Percentiles rank a stretch among this genome's conserved stretches.
These are phyloP conservation scores for Alliaria petiolata DNA, from an alignment of 345 rosid genomes.

Conservation along the genomic window DNA sequence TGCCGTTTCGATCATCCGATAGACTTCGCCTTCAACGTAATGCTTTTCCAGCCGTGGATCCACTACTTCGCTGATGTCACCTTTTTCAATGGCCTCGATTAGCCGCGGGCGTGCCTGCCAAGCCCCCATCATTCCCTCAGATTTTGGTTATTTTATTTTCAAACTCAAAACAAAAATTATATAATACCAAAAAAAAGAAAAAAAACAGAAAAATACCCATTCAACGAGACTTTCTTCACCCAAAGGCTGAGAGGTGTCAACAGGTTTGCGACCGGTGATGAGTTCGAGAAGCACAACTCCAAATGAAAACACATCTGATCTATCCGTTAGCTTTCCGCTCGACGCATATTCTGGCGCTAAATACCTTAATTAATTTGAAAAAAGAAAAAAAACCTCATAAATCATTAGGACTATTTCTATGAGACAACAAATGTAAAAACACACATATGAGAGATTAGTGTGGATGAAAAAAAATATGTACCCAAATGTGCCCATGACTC, in stretches of 20 bases:
- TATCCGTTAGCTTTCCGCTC: slow-evolving; percentile 68
- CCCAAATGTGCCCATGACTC: slow-evolving; percentile 99
- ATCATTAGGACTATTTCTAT: too few relatives aligned
- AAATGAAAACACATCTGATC: slow-evolving; percentile 83
- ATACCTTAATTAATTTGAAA: slow-evolving; percentile 27
- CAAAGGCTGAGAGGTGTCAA: slow-evolving; percentile 76
- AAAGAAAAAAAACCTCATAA: too few relatives aligned
- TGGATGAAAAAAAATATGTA: too few relatives aligned
- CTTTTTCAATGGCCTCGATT: slow-evolving; percentile 58
- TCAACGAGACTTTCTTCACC: slow-evolving; percentile 98
- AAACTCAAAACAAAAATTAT: too few relatives aligned
- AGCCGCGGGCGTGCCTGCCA: slow-evolving; percentile 61
- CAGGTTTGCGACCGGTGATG: slow-evolving; percentile 88
- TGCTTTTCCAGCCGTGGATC: slow-evolving; percentile 56
- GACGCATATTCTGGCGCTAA: slow-evolving; percentile 79
- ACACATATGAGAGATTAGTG: too few relatives aligned
- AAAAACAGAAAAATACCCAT: slow-evolving; percentile 58
- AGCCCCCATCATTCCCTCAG: too few relatives aligned
- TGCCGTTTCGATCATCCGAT: slow-evolving; percentile 70
- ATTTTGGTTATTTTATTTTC: too few relatives aligned
- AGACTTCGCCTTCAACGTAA: slow-evolving; percentile 51
- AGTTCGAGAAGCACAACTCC: slow-evolving; percentile 96
- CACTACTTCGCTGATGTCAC: slow-evolving; percentile 48
- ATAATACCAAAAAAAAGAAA: too few relatives aligned
- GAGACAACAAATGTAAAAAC: too few relatives aligned